Evolutionary conservation across 2,329 filamentous ascomycete genomes (phyloP), one percentile per base, ranked within the genome.

Genomic region (Arthrobotrys sinensis): DNA sequence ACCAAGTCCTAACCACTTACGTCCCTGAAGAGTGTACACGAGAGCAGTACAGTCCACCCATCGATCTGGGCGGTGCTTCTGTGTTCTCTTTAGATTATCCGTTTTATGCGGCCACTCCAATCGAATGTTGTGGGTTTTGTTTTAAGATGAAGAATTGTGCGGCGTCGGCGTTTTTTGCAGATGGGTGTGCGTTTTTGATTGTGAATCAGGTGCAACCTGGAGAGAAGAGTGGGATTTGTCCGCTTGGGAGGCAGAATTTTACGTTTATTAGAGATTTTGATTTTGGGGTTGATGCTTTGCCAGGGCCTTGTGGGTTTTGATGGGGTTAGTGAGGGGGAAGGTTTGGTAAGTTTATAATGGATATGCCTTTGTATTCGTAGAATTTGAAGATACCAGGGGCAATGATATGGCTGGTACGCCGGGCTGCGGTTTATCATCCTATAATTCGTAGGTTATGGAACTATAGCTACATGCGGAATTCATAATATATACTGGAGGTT

Each of bases 301-400:
- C 65, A n/a, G 65, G 65, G 50, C 65, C 65, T 36, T 69, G 65
- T 69, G 64, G 46, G 64, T 53, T 52, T 43, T 67, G 24, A 16
- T 63, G 21, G 34, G 16, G 12, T 12, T 50, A 8, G 12, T 38
- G 36, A 38, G 6, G 36, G 12, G 8, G 36, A 38, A 14, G 12
- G 36, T 6, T 8, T 38, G 38, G 38, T 21, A n/a, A 40, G 19
- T 3, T 63, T 32, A 63, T 48, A 14, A 3, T 48, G 1, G 45
- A 12, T 21, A 48, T 11, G 7, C 8, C 36, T 10, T 38, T 38
- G 6, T 28, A 28, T 28, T 28, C 24, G 24, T 28, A 28, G 24
- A 28, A 28, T 28, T 28, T 2, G 24, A 28, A 28, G 24, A 4
- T 28, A 2, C 24, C 4, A 4, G 4, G 2, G 4, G 24, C 4